Evolutionary conservation across 2,329 filamentous ascomycete genomes (phyloP).

Genomic region (Fusarium humuli): DNA sequence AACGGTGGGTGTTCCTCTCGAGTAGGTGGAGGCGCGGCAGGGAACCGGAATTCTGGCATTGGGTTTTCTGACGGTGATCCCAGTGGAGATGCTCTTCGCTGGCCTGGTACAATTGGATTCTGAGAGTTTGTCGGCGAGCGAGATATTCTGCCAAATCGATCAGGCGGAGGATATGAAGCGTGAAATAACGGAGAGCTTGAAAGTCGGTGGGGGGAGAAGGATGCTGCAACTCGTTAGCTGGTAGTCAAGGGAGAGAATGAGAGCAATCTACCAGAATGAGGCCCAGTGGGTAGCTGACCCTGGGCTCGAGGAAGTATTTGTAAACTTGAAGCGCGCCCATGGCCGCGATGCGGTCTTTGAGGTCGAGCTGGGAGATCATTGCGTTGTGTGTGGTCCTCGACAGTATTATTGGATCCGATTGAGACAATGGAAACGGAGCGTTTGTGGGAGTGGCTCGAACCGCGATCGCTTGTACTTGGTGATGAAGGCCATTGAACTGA

Average conservation of each 20-base stretch:
- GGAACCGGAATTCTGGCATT: conserved; percentile 69
- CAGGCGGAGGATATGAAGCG: conserved; percentile 66
- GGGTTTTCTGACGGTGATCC: conserved; percentile 53
- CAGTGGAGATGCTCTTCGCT: conserved; percentile 55
- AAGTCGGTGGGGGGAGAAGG: conserved; percentile 56
- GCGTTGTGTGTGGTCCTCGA: conserved; percentile 60
- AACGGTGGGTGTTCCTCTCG: conserved; percentile 50
- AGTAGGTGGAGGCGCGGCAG: conserved; percentile 59
- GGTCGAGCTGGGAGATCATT: conserved; percentile 58
- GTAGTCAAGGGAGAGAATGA: background rate
- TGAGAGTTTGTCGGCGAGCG: conserved; percentile 59
- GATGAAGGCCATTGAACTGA: conserved; percentile 61
- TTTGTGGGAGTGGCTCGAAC: conserved; percentile 71
- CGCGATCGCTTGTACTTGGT: conserved; percentile 47
- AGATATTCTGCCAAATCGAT: conserved; percentile 57
- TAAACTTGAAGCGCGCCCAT: conserved; percentile 83
- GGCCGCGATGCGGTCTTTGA: conserved; percentile 69
- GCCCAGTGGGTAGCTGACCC: conserved; percentile 59
- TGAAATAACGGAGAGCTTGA: conserved; percentile 65
- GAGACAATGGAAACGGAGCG: conserved; percentile 87
- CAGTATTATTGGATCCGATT: conserved; percentile 68
- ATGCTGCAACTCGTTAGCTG: conserved; percentile 45
- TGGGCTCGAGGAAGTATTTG: conserved; percentile 67
- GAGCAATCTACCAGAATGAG: conserved; percentile 54
- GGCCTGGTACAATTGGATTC: conserved; percentile 55